Percentiles rank a stretch among this genome's conserved stretches.
These are phyloP conservation scores for Macrolepiota fuliginosa DNA, from an alignment of 768 basidiomycete species.

Conservation along the genomic window DNA sequence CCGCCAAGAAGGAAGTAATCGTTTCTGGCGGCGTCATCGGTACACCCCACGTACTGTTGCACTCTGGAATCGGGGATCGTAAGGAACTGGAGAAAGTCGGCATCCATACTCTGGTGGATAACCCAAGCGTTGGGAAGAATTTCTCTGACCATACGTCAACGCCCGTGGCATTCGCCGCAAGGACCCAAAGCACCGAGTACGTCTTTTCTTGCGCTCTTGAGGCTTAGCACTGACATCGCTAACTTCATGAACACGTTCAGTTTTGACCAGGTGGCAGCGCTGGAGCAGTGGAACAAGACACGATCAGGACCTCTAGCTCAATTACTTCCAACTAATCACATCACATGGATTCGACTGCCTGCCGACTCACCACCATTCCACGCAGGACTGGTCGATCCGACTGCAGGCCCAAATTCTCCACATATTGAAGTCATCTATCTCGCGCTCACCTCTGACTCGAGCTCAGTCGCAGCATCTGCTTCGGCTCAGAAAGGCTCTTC, in stretches of 20 bases:
- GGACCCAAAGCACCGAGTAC: constrained; percentile 10
- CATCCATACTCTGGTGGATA: constrained; percentile 17
- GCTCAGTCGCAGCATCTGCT: background rate
- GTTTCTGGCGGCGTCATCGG: constrained; percentile 19
- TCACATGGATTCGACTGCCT: constrained; percentile 21
- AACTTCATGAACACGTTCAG: background rate
- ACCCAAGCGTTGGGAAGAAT: constrained; percentile 22
- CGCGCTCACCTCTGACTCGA: background rate
- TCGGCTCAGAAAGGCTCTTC: too few species aligned
- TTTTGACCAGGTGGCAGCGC: constrained; percentile 1
- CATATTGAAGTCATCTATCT: constrained; percentile 19
- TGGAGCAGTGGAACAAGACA: constrained; percentile 15
- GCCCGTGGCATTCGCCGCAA: constrained; percentile 14
- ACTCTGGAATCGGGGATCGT: constrained; percentile 22
- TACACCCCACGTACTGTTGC: constrained; percentile 20
- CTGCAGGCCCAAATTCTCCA: constrained; percentile 20
- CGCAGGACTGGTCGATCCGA: constrained; percentile 17
- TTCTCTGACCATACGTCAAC: background rate
- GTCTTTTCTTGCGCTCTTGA: background rate
- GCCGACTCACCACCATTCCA: constrained; percentile 5
- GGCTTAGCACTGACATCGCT: background rate
- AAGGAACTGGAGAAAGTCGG: constrained; percentile 14
- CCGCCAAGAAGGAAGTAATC: background rate
- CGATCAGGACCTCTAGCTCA: constrained; percentile 16
- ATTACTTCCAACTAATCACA: constrained; percentile 8